Conservation (phyloP, 2,329 filamentous ascomycete genomes). For the Cryphonectria naterciae region DNA sequence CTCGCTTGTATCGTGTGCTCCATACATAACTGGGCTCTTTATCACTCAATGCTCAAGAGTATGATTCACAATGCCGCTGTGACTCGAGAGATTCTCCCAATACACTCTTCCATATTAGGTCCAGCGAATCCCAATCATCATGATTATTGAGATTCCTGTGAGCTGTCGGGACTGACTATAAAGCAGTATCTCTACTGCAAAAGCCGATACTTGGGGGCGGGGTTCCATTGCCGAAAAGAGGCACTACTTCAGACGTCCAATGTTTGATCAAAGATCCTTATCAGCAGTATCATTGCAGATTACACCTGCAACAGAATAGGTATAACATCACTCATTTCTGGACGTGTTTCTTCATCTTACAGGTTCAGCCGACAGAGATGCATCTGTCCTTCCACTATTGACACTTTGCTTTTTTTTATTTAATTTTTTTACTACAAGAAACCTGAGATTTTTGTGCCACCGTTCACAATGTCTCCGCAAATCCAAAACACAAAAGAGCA, state of each 20-base stretch:
- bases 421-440: neutral
- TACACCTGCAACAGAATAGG: neutral
- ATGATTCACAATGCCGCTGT: no score
- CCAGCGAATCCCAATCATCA: no score
- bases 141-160: no score
- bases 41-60: no score
- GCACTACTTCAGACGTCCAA: neutral
- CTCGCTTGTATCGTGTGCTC: no score
- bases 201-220: neutral
- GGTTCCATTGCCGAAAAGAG: conserved; percentile 4
- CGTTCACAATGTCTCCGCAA: neutral
- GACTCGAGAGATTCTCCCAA: no score
- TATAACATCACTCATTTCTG: neutral
- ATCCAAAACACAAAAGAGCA: neutral
- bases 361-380: neutral
- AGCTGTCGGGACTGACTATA: no score
- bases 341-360: neutral
- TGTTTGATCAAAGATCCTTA: neutral
- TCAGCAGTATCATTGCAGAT: neutral
- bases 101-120: no score
- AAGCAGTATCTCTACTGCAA: no score
- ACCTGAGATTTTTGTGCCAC: neutral
- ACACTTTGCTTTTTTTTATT: neutral
- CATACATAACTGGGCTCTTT: no score
- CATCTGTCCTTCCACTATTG: neutral